Base-by-base conservation (phyloP, 192 early-diverging fungal species). In the Mortierella hygrophila region DNA sequence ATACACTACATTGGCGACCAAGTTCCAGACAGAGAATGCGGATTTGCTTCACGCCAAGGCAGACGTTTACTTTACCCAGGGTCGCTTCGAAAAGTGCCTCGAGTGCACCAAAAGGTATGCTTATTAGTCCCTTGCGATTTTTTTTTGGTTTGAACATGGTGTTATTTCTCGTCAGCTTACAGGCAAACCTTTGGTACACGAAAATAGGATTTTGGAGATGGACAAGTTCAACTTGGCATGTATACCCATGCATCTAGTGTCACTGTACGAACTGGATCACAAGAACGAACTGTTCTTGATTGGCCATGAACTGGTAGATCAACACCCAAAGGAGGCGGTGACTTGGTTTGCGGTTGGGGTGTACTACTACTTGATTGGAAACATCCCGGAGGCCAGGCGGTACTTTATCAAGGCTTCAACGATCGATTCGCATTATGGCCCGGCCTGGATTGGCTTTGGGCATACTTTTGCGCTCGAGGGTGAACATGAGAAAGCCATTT, bases 281-380 rank as follows among this genome's bases (percentile, higher is more conserved):
- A 93, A 91, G 38, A 94, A 93, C 77, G 91, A 94, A 46, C 89
- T 97, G 32, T 97, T 96, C 81, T 85, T 89, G 68, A 88, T 95
- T 32, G 91, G 95, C 1, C 96, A 97, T 78, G 90, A 94, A 55
- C 88, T 97, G 0, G 93, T 95, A 0, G 90, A 95, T 65, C 82
- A 88, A 13, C 92, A 90, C 35, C 92, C 95, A 18, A 89, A 92
- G 65, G 75, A 82, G 4, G 85, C 92, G 0, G 88, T 94, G 0
- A 88, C 95, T 4, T 97, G 96, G 95, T 95, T 91, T 79, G 93
- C 93, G 1, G 94, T 97, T 5, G 97, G 95, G n/a, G 89, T 91
- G 10, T 97, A 97, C 80, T 94, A 97, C 68, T 92, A 91, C 35
- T 76, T 90, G 47, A 92, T 92, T 42, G 83, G 90, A 29, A 89